Conservation (phyloP, 2,329 filamentous ascomycete genomes). For the Pseudocercospora musae region DNA sequence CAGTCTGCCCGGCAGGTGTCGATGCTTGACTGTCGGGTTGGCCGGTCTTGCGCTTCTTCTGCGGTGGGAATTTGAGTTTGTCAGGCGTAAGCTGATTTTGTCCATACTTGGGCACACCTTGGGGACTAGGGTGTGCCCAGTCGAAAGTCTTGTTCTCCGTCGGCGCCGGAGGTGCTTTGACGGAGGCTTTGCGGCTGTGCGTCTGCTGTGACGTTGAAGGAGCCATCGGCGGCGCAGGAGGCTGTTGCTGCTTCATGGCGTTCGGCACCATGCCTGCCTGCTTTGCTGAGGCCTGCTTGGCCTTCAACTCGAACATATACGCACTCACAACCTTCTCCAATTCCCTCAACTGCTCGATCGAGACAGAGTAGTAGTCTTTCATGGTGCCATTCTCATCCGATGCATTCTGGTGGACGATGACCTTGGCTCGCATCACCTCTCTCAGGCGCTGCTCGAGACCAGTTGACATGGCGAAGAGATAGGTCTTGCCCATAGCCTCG, state of each 20-base stretch:
- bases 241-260: constrained; percentile 15
- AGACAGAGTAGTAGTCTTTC: constrained; percentile 31
- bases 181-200: constrained; percentile 28
- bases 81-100: constrained; percentile 53
- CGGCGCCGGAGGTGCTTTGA: constrained; percentile 32
- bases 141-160: constrained; percentile 36
- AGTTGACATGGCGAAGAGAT: constrained; percentile 20
- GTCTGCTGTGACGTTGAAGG: constrained; percentile 23
- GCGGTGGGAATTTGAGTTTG: constrained; percentile 56
- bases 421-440: constrained; percentile 27
- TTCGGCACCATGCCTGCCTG: constrained; percentile 1
- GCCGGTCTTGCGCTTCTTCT: constrained; percentile 54
- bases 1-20: constrained; percentile 37
- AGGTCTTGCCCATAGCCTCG: constrained; percentile 25
- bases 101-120: constrained; percentile 54
- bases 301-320: constrained; percentile 31
- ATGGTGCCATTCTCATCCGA: constrained; percentile 25
- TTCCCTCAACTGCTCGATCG: constrained; percentile 24
- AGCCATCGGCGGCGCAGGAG: constrained; percentile 16
- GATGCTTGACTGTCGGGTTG: constrained; percentile 39
- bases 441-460: constrained; percentile 25
- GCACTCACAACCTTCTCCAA: constrained; percentile 23
- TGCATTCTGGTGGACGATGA: constrained; percentile 30
- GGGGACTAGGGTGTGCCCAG: constrained; percentile 40
- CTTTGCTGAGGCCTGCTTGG: constrained; percentile 20